These are phyloP conservation scores for Sporothrix sp. DNA, from an alignment of 2,329 filamentous ascomycete species.

Conservation along the genomic window DNA sequence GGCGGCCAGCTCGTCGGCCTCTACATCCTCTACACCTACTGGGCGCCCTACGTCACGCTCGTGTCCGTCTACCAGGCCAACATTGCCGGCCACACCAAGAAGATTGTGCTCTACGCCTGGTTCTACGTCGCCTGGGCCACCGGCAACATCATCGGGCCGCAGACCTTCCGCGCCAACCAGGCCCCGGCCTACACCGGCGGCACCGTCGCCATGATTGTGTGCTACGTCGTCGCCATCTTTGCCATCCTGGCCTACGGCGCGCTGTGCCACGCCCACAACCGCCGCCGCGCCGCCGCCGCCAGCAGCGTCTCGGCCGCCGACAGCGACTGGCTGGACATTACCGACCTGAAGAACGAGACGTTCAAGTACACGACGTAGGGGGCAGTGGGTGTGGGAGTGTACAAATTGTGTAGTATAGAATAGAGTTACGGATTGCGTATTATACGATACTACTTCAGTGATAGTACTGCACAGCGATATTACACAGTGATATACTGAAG, in stretches of 20 bases:
- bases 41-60: conserved; percentile 18
- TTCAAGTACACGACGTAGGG: conserved; percentile 32
- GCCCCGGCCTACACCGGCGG: conserved; percentile 44
- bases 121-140: conserved; percentile 27
- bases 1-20: conserved; percentile 19
- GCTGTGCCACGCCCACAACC: conserved; percentile 9
- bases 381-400: background rate
- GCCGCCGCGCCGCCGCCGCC: background rate
- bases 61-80: conserved; percentile 19
- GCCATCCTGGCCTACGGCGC: conserved; percentile 12
- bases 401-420: too few species aligned
- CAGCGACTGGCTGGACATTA: conserved; percentile 39
- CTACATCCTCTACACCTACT: conserved; percentile 19
- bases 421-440: too few species aligned
- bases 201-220: conserved; percentile 28
- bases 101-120: conserved; percentile 16
- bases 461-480: too few species aligned
- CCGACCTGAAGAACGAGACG: conserved; percentile 46
- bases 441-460: too few species aligned
- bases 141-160: conserved; percentile 28
- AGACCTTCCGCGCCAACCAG: conserved; percentile 45
- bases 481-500: too few species aligned
- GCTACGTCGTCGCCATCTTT: conserved; percentile 14
- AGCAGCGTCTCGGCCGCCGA: conserved; percentile 20
- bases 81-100: conserved; percentile 18